Percentiles rank a stretch among this genome's conserved stretches.
Evolutionary conservation across 1,284 basidiomycete genomes (phyloP).

Genomic region (Ganoderma resinaceum): DNA sequence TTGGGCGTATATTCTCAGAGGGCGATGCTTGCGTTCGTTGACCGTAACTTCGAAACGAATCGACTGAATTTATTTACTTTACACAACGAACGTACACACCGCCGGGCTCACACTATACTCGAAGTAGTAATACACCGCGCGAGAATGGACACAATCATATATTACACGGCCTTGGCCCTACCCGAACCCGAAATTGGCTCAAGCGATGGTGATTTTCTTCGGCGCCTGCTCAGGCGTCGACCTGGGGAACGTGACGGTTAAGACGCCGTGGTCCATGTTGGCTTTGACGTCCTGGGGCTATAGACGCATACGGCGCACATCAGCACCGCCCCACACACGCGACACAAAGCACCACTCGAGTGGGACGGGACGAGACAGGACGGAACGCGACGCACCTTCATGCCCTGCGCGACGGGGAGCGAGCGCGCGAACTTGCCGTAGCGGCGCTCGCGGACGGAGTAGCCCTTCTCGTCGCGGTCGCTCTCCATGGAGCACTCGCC

Average conservation of each 20-base stretch:
- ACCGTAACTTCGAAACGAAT: no score
- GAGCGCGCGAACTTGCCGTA: conserved; percentile 55
- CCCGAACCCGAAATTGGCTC: conserved; percentile 12
- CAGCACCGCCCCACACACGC: background rate
- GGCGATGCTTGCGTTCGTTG: no score
- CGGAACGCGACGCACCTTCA: conserved; percentile 46
- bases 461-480: conserved; percentile 50
- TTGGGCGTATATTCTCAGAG: no score
- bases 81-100: background rate
- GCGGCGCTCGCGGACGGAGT: conserved; percentile 55
- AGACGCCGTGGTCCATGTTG: conserved; percentile 49
- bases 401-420: conserved; percentile 52
- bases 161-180: background rate
- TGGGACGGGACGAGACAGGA: background rate
- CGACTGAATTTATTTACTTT: no score
- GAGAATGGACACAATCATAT: background rate
- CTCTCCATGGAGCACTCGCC: conserved; percentile 45
- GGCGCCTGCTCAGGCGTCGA: conserved; percentile 42
- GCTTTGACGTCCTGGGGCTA: conserved; percentile 53
- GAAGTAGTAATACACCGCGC: no score
- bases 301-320: conserved; percentile 4
- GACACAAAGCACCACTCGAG: background rate
- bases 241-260: conserved; percentile 54
- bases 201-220: conserved; percentile 46
- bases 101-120: no score